Base-by-base conservation (phyloP, 768 basidiomycete genomes). In the Pulveroboletus sp. region DNA sequence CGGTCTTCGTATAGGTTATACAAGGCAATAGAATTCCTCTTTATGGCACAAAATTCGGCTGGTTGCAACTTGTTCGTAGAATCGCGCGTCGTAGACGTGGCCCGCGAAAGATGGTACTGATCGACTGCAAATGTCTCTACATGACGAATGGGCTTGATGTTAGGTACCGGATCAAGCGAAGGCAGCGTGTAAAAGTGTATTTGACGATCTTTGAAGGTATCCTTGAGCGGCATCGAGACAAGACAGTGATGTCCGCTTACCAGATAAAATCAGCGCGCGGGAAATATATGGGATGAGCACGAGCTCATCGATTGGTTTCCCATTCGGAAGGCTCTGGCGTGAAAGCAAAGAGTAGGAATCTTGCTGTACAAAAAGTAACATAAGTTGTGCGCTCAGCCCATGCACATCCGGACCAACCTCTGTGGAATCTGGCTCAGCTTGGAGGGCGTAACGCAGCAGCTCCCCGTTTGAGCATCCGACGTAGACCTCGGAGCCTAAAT, bases 381-480 rank as follows among this genome's bases (percentile, higher is more conserved):
- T 50, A 26, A 42, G 16, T 56, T 43, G 0, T 19, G 27, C 27
- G 5, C n/a, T 19, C 14, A 6, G 3, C 0, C 16, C 35, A 16
- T 14, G 43, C 5, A 20, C 13, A 13, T 24, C 41, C 34, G 35
- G 43, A 63, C 74, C 49, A 52, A 80, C 81, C 59, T 74, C 71
- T 57, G 68, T 73, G 20, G 76, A 67, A 53, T 76, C 73, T 1
- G 54, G 43, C 56, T 80, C 81, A 3, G 75, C 76, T 57, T 85
- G 85, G 19, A 89, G 73, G 2, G 85, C 76, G 63, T 86, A 94
- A 36, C 92, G 84, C 30, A 93, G 70, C 8, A 96, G 75, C 56
- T 90, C 82, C 19, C 93, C 92, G 51, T 93, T 90, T 19, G 83
- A 81, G 53, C 86, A 87, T 12, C 92, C 93, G 12, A 91, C 78